Evolutionary conservation across 2,329 filamentous ascomycete genomes (phyloP), one percentile per base, ranked within the genome.

Genomic region (Paraphaeosphaeria sporulosa): DNA sequence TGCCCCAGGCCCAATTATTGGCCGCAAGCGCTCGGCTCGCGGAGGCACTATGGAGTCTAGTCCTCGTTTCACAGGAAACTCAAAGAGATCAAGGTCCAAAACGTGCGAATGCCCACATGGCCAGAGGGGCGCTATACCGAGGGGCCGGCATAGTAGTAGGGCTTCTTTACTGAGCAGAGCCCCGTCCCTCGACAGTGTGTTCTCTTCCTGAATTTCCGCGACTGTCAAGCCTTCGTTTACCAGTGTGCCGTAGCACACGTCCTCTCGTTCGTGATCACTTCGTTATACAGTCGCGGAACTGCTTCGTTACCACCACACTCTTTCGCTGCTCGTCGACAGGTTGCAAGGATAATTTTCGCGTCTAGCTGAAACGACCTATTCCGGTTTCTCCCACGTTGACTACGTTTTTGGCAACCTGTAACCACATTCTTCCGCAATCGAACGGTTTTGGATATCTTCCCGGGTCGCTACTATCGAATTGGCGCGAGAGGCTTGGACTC

Each of bases 171-270:
- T 56, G 44, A 19, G 42, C 64, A 61, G 62, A 64, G 51, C 62
- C 63, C 67, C 66, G 66, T 64, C 65, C 56, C 60, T 55, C 63
- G 50, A 50, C 36, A 59, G 60, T 57, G 53, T 43, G 27, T 59
- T 55, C 62, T 69, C 62, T 49, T 57, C n/a, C 52, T 46, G 15
- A 19, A 64, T 63, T 63, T 71, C 62, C 54, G 62, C 61, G 57
- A 67, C 65, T 17, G 40, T 65, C 64, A 52, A 56, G 67, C 63
- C 51, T 69, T 68, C 43, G 38, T 54, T 60, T 23, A 49, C 57
- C 58, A 65, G 72, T 75, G 74, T 75, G 72, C 64, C 47, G 62
- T 58, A 54, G 53, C 72, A 75, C 71, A 76, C 73, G 72, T 77
- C 71, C 74, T 67, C 58, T 77, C 74, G 34, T 75, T 77, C 59